Evolutionary conservation across 1,284 basidiomycete genomes (phyloP).

Genomic region (Papiliotrema fonsecae): DNA sequence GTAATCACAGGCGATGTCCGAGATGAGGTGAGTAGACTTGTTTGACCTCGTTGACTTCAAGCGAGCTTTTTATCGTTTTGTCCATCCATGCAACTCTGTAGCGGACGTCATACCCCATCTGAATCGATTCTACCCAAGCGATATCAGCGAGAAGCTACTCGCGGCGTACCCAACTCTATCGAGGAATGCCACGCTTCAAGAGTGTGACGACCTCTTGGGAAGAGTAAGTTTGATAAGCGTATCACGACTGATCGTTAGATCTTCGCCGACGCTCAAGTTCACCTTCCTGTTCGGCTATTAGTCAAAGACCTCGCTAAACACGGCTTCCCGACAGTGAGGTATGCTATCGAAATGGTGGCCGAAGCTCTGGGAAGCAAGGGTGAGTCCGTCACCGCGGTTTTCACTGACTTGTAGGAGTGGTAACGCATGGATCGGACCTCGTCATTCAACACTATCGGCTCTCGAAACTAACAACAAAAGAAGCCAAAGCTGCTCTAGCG

Average conservation of each 20-base stretch:
- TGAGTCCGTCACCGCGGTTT: slow-evolving; percentile 28
- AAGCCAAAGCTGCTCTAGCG: too few relatives aligned
- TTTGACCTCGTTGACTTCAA: slow-evolving; percentile 5
- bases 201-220: slow-evolving; percentile 54
- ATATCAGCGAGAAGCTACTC: slow-evolving; percentile 53
- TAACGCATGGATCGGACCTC: background rate
- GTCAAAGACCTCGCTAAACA: slow-evolving; percentile 56
- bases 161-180: slow-evolving; percentile 47
- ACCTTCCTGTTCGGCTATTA: slow-evolving; percentile 62
- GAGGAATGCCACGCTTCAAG: slow-evolving; percentile 45
- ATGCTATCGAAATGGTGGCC: slow-evolving; percentile 55
- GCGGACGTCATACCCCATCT: slow-evolving; percentile 58
- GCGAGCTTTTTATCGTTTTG: slow-evolving; percentile 61
- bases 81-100: slow-evolving; percentile 55
- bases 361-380: slow-evolving; percentile 51
- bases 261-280: slow-evolving; percentile 62
- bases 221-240: slow-evolving; percentile 28
- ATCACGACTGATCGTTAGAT: slow-evolving; percentile 48
- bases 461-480: too few relatives aligned
- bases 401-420: background rate
- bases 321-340: slow-evolving; percentile 62
- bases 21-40: slow-evolving; percentile 60
- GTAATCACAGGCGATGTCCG: slow-evolving; percentile 63
- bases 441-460: background rate
- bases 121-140: slow-evolving; percentile 57